Base-by-base conservation (phyloP, 2,329 filamentous ascomycete species). In the Hysterium pulicare region DNA sequence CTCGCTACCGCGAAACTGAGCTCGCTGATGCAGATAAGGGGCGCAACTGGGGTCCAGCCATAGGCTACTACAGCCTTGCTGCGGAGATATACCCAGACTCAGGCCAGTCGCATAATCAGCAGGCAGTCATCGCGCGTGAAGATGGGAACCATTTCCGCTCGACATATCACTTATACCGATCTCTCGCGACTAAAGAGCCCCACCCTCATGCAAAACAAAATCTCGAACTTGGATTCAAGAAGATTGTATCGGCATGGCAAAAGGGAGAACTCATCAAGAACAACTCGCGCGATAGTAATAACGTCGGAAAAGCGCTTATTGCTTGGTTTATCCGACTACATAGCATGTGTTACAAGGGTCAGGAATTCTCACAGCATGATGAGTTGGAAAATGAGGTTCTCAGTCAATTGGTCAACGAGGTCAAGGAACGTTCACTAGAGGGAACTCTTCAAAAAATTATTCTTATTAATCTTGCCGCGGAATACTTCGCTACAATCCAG, bases 261-360 rank as follows among this genome's bases (percentile, higher is more conserved):
- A 79, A 78, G 55, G 71, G 74, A 39, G 72, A 79, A 50, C 57
- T 78, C 43, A 70, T 73, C 45, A 66, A 65, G 46, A 72, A 68
- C 45, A 60, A 53, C 48, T 57, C 52, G 7, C 43, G 51, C 20
- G 59, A 64, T 42, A 74, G 54, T 20, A 77, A 80, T 44, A 76
- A 78, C 42, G 74, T 78, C 2, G 75, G 78, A 30, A 79, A 82
- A 51, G 81, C 83, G 26, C 77, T 95, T 42, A 74, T 84, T 35
- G 80, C 82, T 39, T 93, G 90, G 84, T 95, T 96, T 57, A 79
- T 91, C 46, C 83, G 86, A 53, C 77, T 96, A 33, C 91, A 96
- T 62, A 88, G 88, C 36, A 82, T 85, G 59, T 91, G 87, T 65
- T 91, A 86, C 68, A 83, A 83, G 47, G 90, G 88, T 23, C 76